Percentiles rank a stretch among this genome's conserved stretches.
Conservation (phyloP, 495 filamentous ascomycete genomes). For the Lasiosphaeria ovina region DNA sequence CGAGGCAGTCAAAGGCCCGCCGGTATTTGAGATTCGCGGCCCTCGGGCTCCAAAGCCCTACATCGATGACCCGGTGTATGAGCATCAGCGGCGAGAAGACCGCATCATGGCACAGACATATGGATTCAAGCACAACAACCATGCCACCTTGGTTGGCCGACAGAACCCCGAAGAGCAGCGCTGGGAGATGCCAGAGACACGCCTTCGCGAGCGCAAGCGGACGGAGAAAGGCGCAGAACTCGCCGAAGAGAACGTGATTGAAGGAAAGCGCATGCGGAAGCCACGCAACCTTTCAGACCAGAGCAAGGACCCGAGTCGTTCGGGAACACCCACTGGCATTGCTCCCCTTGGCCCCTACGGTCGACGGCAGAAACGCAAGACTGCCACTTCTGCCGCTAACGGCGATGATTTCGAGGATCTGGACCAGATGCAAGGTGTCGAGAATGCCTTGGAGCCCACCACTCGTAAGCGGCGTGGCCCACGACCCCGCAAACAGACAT, state of each 20-base stretch:
- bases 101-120: constrained; percentile 44
- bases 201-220: constrained; percentile 45
- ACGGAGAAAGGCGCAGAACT: constrained; percentile 49
- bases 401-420: constrained; percentile 7
- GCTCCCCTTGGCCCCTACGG: constrained; percentile 12
- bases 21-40: constrained; percentile 41
- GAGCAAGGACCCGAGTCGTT: constrained; percentile 41
- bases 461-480: constrained; percentile 19
- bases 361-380: constrained; percentile 35
- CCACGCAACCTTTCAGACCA: constrained; percentile 42
- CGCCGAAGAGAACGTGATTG: constrained; percentile 38
- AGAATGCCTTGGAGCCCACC: constrained; percentile 9
- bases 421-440: constrained; percentile 5
- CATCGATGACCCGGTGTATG: constrained; percentile 28
- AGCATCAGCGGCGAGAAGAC: constrained; percentile 42
- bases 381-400: constrained; percentile 16
- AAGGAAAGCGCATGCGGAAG: constrained; percentile 44
- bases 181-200: constrained; percentile 40
- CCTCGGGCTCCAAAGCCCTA: constrained; percentile 37
- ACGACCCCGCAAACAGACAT: not conserved
- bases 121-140: constrained; percentile 46
- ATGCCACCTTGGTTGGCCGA: constrained; percentile 36
- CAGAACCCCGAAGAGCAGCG: constrained; percentile 49
- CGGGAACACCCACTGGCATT: constrained; percentile 34
- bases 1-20: constrained; percentile 30